These are phyloP conservation scores for Diplocarpon mali DNA, from an alignment of 2,329 filamentous ascomycete species.

Conservation along the genomic window DNA sequence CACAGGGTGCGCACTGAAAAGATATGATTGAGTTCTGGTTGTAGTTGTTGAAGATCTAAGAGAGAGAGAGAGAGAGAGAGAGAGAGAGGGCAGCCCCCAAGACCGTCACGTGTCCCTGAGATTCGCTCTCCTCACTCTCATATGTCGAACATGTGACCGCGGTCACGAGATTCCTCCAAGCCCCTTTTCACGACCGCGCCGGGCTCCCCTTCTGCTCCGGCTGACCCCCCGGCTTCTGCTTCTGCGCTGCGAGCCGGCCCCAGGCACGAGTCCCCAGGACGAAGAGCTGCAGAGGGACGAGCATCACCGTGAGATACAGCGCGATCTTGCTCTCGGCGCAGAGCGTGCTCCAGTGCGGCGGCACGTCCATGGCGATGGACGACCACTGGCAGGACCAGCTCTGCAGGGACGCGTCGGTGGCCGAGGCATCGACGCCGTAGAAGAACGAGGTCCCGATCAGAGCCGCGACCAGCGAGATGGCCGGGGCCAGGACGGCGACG, in stretches of 20 bases:
- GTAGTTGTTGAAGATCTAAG: no score
- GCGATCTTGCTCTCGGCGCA: constrained; percentile 45
- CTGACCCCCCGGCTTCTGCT: constrained; percentile 13
- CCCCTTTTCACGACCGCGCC: constrained; percentile 24
- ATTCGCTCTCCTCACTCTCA: no score
- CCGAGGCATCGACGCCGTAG: constrained; percentile 44
- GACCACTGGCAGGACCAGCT: constrained; percentile 55
- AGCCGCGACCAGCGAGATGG: constrained; percentile 35
- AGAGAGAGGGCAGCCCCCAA: no score
- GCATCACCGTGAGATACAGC: constrained; percentile 42
- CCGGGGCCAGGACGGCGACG: constrained; percentile 30
- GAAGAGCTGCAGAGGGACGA: constrained; percentile 44
- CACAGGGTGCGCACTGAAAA: no score
- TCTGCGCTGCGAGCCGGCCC: constrained; percentile 36
- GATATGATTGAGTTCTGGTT: no score
- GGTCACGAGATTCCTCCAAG: no score
- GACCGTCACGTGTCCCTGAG: no score
- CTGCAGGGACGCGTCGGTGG: constrained; percentile 41
- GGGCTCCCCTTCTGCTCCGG: constrained; percentile 25
- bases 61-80: no score
- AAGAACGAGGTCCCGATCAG: constrained; percentile 45
- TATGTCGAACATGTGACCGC: no score
- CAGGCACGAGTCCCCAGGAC: constrained; percentile 37
- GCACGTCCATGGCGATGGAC: constrained; percentile 37
- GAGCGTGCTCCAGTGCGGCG: constrained; percentile 44